Evolutionary conservation across 108 stramenopile genomes (phyloP), one percentile per base, ranked within the genome.

Genomic region (Thalassiosira profunda): DNA sequence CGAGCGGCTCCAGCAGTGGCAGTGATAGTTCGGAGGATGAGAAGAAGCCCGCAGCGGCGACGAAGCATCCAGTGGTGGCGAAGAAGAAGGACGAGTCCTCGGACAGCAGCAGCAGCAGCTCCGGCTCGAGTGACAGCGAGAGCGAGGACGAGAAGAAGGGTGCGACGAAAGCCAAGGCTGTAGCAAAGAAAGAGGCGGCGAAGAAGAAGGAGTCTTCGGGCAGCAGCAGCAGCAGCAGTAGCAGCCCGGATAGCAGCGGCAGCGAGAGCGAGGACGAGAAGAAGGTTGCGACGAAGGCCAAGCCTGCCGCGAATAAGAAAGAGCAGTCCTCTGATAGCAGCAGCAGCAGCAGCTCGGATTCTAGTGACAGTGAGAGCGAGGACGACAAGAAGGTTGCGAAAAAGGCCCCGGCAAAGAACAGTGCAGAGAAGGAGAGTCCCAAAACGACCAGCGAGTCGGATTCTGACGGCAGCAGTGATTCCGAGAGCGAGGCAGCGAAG

Each of bases 361-460:
- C 63, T 21, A 55, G 47, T 53, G 52, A 64, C n/a, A 67, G 58
- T 51, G 69, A 76, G 23, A 25, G 21, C 49, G 61, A 61, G 9
- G 68, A 73, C 30, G 58, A 72, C 6, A 54, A 74, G 26, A 33
- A 67, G 54, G 43, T 24, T 18, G 65, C 15, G 8, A 33, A 76
- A 31, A 38, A 9, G 24, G 55, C 46, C 21, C 7, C 18, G 20
- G 34, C n/a, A 31, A 29, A 66, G 26, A 65, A 62, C 20, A 18
- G 69, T 14, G 18, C 2, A 9, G 15, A 38, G 47, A 20, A 25
- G 4, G 38, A 61, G 41, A 37, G 53, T 63, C 62, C 60, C 15
- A 57, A 66, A 51, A 59, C 58, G 14, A 60, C 69, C 4, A 60
- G 48, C 34, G 76, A 57, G 26, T 30, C 35, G 36, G 51, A 65